Evolutionary conservation across 345 rosid species (phyloP).

Genomic region (Syzygium jambos): DNA sequence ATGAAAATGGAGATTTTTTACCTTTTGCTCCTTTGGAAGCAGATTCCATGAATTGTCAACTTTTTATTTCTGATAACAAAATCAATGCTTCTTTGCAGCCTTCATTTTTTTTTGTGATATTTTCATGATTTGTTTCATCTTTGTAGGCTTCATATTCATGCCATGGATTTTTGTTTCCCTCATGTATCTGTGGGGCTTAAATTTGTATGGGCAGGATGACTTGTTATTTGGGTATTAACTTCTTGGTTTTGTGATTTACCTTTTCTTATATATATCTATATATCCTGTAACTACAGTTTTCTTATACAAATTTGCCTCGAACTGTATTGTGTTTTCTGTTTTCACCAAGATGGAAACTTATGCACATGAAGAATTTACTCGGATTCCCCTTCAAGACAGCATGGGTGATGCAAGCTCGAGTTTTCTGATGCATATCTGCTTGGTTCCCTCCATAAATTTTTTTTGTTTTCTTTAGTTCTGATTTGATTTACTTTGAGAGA

Average conservation of each 20-base stretch:
- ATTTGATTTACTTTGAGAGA: too few species aligned
- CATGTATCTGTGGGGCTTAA: too few species aligned
- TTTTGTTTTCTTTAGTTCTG: not conserved
- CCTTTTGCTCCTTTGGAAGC: not conserved
- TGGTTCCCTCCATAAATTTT: not conserved
- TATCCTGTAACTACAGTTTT: too few species aligned
- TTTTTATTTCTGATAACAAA: not conserved
- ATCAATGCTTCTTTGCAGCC: not conserved
- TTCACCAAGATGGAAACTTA: too few species aligned
- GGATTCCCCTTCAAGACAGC: slow-evolving; percentile 10
- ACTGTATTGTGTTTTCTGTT: too few species aligned
- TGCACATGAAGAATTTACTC: slow-evolving; percentile 5
- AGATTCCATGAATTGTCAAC: not conserved
- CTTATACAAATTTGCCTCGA: too few species aligned
- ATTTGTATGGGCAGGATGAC: too few species aligned
- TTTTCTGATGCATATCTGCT: slow-evolving; percentile 1
- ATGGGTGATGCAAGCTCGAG: slow-evolving; percentile 9
- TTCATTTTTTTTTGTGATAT: not conserved
- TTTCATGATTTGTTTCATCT: not conserved
- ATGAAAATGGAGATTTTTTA: not conserved
- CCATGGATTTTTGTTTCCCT: not conserved
- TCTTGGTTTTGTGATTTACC: too few species aligned
- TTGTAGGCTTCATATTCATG: not conserved
- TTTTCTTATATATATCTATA: too few species aligned
- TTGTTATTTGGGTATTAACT: too few species aligned